A percentile compares a stretch with the other conserved stretches of the same genome.
phyloP scores from a whole-genome alignment of 495 filamentous ascomycete genomes.

The Cryomyces minteri region DNA sequence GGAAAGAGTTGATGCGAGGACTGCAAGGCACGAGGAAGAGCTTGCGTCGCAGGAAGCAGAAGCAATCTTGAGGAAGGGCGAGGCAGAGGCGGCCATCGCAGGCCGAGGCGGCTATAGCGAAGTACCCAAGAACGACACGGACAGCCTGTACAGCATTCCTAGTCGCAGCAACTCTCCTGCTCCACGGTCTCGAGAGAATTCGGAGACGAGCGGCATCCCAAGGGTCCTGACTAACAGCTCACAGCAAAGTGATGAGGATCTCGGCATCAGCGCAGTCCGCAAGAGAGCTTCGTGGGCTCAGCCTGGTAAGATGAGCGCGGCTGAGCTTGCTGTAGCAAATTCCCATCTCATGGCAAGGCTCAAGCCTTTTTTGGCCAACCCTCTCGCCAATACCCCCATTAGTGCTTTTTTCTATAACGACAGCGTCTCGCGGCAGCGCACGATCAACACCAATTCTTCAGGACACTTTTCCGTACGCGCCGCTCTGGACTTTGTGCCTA shows the following conservation, averaged over 20 bases:
- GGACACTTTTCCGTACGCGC: slow-evolving; percentile 72
- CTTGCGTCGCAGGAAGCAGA: slow-evolving; percentile 53
- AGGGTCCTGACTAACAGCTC: slow-evolving; percentile 4
- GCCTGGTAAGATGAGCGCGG: slow-evolving; percentile 38
- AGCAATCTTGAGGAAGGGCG: slow-evolving; percentile 49
- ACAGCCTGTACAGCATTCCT: slow-evolving; percentile 5
- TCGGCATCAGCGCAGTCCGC: slow-evolving; percentile 16
- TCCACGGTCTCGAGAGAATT: slow-evolving; percentile 1
- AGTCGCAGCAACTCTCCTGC: slow-evolving; percentile 2
- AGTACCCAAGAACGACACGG: slow-evolving; percentile 18
- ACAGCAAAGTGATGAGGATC: slow-evolving; percentile 14
- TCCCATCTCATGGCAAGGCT: slow-evolving; percentile 70
- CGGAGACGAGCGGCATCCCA: not conserved
- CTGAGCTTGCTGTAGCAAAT: slow-evolving; percentile 65
- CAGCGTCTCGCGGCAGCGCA: slow-evolving; percentile 53
- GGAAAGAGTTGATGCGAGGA: slow-evolving; percentile 14
- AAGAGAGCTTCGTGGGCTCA: slow-evolving; percentile 31
- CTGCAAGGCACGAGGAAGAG: slow-evolving; percentile 34
- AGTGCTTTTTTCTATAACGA: slow-evolving; percentile 91
- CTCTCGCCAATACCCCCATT: slow-evolving; percentile 51
- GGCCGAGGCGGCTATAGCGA: slow-evolving; percentile 43
- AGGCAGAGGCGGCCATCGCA: slow-evolving; percentile 51
- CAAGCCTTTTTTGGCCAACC: slow-evolving; percentile 73
- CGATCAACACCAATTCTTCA: slow-evolving; percentile 59
- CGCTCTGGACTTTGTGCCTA: slow-evolving; percentile 74